phyloP scores from a whole-genome alignment of 805 yeast genomes.

The Cyberlindnera mrakii region DNA sequence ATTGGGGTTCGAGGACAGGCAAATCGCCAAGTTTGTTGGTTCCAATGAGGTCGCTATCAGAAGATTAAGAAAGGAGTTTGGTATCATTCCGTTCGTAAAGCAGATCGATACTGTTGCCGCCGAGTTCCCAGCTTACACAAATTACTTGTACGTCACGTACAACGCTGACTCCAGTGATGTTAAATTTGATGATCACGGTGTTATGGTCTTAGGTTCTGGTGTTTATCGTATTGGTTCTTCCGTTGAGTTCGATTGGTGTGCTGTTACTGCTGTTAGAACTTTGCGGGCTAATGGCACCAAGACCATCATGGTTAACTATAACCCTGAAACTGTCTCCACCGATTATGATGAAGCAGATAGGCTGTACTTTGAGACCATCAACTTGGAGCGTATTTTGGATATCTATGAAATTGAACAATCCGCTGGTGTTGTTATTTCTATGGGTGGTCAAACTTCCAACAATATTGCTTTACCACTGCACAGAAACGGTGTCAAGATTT shows the following conservation, averaged over 20 bases:
- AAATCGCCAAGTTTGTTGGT: constrained; percentile 80
- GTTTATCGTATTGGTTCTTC: constrained; percentile 98
- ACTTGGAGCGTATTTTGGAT: constrained; percentile 89
- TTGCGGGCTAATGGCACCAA: constrained; percentile 79
- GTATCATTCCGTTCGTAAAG: constrained; percentile 86
- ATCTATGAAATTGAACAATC: constrained; percentile 89
- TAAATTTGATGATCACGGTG: constrained; percentile 85
- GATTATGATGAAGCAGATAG: constrained; percentile 98
- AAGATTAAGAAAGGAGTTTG: constrained; percentile 79
- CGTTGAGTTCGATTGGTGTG: constrained; percentile 99
- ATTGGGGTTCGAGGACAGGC: constrained; percentile 95
- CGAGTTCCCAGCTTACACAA: constrained; percentile 95
- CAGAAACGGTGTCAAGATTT: constrained; percentile 89
- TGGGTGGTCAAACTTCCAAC: constrained; percentile 99
- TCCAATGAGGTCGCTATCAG: constrained; percentile 93
- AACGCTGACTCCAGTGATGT: constrained; percentile 87
- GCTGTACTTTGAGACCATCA: constrained; percentile 91
- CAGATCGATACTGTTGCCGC: constrained; percentile 99
- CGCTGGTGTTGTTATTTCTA: constrained; percentile 87
- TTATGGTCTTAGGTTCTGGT: constrained; percentile 96
- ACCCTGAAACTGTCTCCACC: constrained; percentile 98
- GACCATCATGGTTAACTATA: constrained; percentile 95
- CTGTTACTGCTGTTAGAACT: constrained; percentile 93
- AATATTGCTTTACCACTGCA: constrained; percentile 90
- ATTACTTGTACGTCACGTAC: constrained; percentile 91